Evolutionary conservation across 331 rosid genomes (phyloP), one percentile per base, ranked within the genome.

Genomic region (Malus hybrid): DNA sequence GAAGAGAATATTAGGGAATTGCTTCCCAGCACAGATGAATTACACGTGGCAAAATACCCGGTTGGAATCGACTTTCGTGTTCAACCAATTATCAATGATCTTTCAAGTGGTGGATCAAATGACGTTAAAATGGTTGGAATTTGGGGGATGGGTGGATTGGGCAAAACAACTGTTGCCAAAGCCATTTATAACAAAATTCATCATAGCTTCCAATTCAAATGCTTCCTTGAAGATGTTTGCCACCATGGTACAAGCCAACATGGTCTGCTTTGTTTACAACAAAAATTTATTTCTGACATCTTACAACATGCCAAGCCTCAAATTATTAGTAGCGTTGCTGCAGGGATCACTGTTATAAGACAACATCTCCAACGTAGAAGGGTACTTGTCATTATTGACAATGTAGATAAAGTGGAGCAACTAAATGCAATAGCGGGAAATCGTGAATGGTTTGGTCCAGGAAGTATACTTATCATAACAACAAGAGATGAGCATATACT

Each of bases 141-240:
- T 59, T 77, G 59, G 70, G 80, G 75, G 9, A 77, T 77, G 70
- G 75, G 69, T 22, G 74, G 80, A 77, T 5, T 69, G 50, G 74
- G 63, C 1, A 77, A 77, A 59, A 55, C 80, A 70, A 60, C 69
- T n/a, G 4, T 19, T 6, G 75, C 75, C 0, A 69, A 77, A 14
- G 70, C 80, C 20, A 34, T 77, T 24, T 77, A 69, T 71, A 77
- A 69, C 12, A 18, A 69, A 19, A 22, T 69, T 19, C 39, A 59
- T 14, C 60, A 60, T 28, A 13, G 11, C 33, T 77, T 77, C 14
- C 70, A 77, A 12, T 74, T 29, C 6, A 69, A 20, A 39, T 22
- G 75, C 62, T 69, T 60, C 44, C 80, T 77, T 28, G 16, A 36
- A 36, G 42, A 36, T 36, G 42, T 36, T 36, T 36, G 42, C 42